Base-by-base conservation (phyloP, 306 rosid genomes). In the Parietaria judaica region DNA sequence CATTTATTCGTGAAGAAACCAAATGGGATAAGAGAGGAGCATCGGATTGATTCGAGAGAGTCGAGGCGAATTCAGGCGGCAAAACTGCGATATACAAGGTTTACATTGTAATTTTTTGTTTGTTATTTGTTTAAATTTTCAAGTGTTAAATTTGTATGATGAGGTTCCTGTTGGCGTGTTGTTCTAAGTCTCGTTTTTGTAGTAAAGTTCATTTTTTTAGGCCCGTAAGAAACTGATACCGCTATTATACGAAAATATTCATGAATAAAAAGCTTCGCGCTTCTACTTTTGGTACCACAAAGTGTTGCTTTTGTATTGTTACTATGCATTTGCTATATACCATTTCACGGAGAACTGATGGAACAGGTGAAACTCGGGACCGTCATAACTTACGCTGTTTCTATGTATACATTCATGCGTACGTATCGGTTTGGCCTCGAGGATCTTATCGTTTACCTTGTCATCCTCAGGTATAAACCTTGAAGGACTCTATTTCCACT, bases 41-140 rank as follows among this genome's bases (percentile, higher is more conserved):
- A n/a, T 49, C 13, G 53, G 14, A n/a, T 10, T 2, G 2, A 49
- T 4, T n/a, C 10, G 53, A 49, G 53, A n/a, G 53, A 7, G 9
- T 49, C 6, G 53, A 49, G 14, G 53, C 15, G 53, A n/a, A 49
- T 58, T 58, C 49, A 8, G 38, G 60, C n/a, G 58, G 66, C 6
- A 6, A 49, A 49, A 7, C 53, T 49, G 53, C 4, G 71, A 73
- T 68, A 49, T 59, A 57, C 82, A 38, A 10, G 60, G 72, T 61
- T 73, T 70, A 63, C 65, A 72, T 60, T 73, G 76, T 57, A 78
- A 66, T 71, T 74, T 66, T 64, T n/a, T 13, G n/a, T 36, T 46
- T 73, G 72, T 71, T 62, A 63, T 70, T 70, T 61, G 37, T 15
- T 55, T 56, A 54, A 17, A 60, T 69, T 61, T 68, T 75, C 51